These are phyloP conservation scores for Lactifluus piperatus DNA, from an alignment of 768 basidiomycete species.

Conservation along the genomic window DNA sequence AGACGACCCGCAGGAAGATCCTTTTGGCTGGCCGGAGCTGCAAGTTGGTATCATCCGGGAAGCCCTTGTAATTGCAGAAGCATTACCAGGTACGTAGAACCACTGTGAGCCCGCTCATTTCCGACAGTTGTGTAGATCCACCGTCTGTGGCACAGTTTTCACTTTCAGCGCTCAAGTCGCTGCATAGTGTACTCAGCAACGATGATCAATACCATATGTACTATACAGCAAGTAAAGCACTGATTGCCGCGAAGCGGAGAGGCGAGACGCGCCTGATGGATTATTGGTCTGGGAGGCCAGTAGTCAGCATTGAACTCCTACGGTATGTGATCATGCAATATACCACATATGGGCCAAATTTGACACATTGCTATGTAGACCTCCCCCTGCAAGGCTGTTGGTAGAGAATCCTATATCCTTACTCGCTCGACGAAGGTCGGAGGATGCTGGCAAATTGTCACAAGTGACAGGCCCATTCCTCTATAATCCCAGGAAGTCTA, in stretches of 20 bases:
- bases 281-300: constrained; percentile 81
- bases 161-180: constrained; percentile 73
- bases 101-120: neutral
- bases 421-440: constrained; percentile 35
- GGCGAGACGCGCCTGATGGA: constrained; percentile 63
- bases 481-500: constrained; percentile 76
- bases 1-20: constrained; percentile 35
- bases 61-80: constrained; percentile 84
- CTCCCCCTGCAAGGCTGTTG: constrained; percentile 62
- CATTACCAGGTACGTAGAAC: constrained; percentile 67
- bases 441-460: constrained; percentile 34
- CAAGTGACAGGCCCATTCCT: constrained; percentile 72
- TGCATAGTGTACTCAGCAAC: constrained; percentile 59
- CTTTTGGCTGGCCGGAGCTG: constrained; percentile 90
- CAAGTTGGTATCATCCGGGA: constrained; percentile 92
- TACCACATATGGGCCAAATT: neutral
- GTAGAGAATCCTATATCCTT: constrained; percentile 61
- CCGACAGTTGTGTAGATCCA: constrained; percentile 48
- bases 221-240: constrained; percentile 59
- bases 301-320: constrained; percentile 69
- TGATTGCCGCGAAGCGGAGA: constrained; percentile 66
- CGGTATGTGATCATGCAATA: constrained; percentile 42
- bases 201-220: constrained; percentile 78
- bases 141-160: constrained; percentile 79
- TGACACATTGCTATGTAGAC: constrained; percentile 33